Evolutionary conservation across 2,329 filamentous ascomycete species (phyloP).

Genomic region (Lomentospora prolificans): DNA sequence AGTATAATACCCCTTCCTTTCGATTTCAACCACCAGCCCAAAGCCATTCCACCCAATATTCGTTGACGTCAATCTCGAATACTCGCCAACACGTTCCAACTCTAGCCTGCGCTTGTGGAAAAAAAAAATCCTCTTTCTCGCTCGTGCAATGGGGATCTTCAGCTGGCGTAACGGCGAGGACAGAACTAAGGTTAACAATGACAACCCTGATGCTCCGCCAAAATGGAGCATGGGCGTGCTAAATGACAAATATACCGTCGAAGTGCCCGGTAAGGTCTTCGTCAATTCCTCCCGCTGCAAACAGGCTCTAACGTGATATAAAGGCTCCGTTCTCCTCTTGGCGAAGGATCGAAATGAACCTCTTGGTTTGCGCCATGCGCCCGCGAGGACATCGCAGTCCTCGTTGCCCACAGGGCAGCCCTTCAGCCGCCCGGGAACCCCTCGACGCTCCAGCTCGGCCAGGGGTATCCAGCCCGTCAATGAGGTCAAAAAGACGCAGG

Average conservation of each 20-base stretch:
- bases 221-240: slow-evolving; percentile 68
- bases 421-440: slow-evolving; percentile 23
- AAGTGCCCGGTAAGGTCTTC: slow-evolving; percentile 65
- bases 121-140: too few species aligned
- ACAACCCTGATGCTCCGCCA: slow-evolving; percentile 15
- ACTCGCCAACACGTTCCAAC: too few species aligned
- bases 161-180: not conserved
- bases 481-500: slow-evolving; percentile 57
- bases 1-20: too few species aligned
- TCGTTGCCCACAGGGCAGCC: slow-evolving; percentile 39
- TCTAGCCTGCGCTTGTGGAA: too few species aligned
- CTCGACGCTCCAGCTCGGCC: slow-evolving; percentile 13
- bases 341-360: slow-evolving; percentile 47
- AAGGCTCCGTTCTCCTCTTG: slow-evolving; percentile 50
- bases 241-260: slow-evolving; percentile 69
- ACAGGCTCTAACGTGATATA: not conserved
- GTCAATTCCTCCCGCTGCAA: not conserved
- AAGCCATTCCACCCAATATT: too few species aligned
- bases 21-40: too few species aligned
- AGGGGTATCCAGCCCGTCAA: not conserved
- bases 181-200: not conserved
- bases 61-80: too few species aligned
- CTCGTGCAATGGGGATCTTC: not conserved
- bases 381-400: slow-evolving; percentile 48
- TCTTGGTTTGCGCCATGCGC: slow-evolving; percentile 46